A percentile compares a stretch with the other conserved stretches of the same genome.
phyloP scores from a whole-genome alignment of 305 asterid genomes.

The Salvia sclarea region DNA sequence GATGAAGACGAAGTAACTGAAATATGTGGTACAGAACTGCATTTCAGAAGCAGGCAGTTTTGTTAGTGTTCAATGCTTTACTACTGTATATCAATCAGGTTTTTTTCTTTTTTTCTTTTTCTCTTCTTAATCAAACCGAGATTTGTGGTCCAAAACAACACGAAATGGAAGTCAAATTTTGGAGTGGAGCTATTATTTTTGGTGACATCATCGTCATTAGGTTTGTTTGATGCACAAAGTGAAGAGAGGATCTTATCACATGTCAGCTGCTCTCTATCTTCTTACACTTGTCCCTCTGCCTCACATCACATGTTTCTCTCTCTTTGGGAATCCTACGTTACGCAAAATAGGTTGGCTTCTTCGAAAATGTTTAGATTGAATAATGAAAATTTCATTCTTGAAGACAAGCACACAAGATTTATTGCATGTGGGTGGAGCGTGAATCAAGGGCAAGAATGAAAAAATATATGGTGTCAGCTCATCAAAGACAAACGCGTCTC shows the following conservation, averaged over 20 bases:
- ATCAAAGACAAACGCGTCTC: slow-evolving; percentile 33
- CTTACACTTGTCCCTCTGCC: not conserved
- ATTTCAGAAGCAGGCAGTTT: slow-evolving; percentile 8
- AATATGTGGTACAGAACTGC: not conserved
- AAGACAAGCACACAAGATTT: not conserved
- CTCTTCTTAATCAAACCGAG: too few relatives aligned
- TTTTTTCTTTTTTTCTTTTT: not conserved
- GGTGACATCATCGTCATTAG: not conserved
- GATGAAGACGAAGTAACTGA: slow-evolving; percentile 40
- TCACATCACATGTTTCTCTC: slow-evolving; percentile 27
- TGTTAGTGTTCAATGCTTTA: not conserved
- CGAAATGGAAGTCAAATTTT: not conserved
- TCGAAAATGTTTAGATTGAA: slow-evolving; percentile 2
- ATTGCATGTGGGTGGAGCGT: slow-evolving; percentile 40
- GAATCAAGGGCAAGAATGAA: slow-evolving; percentile 27
- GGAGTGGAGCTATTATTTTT: not conserved
- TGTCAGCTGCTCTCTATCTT: slow-evolving; percentile 2
- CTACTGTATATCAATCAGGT: not conserved
- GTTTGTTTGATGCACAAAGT: not conserved
- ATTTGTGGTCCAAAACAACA: not conserved
- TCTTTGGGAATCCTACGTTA: not conserved
- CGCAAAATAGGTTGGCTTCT: slow-evolving; percentile 24
- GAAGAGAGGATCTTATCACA: not conserved
- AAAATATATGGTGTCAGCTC: slow-evolving; percentile 30
- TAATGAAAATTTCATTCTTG: not conserved